These are phyloP conservation scores for Chenopodium formosanum DNA, from an alignment of 148 eudicot genomes.

Conservation along the genomic window DNA sequence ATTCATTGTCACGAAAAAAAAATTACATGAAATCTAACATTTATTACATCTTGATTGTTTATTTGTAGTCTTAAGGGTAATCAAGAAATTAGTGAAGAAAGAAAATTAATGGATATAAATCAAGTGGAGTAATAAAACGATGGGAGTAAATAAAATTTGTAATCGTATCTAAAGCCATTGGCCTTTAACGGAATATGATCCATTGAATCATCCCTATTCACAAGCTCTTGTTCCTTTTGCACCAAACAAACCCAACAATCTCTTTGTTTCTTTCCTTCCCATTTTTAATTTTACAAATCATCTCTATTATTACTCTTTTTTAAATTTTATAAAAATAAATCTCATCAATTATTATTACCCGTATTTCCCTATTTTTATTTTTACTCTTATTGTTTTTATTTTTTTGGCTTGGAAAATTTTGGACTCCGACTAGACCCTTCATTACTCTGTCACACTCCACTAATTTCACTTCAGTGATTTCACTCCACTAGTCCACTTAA, in stretches of 20 bases:
- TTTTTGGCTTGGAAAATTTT: not conserved
- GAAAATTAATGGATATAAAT: no score
- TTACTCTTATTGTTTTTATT: no score
- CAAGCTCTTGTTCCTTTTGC: constrained; percentile 19
- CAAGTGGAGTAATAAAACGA: no score
- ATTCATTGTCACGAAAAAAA: no score
- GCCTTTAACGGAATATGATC: not conserved
- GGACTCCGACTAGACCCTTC: not conserved
- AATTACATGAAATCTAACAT: no score
- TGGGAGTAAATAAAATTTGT: no score
- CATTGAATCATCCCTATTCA: constrained; percentile 4
- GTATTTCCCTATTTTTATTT: no score
- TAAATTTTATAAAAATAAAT: not conserved
- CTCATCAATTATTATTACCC: not conserved
- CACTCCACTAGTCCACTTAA: not conserved
- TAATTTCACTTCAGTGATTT: not conserved
- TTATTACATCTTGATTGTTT: no score
- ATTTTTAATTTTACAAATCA: not conserved
- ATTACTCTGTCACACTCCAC: not conserved
- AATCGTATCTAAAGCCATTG: constrained; percentile 1
- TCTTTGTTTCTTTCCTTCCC: not conserved
- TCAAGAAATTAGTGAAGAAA: no score
- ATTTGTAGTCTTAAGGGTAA: no score
- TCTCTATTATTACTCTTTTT: not conserved
- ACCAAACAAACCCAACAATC: not conserved